A percentile compares a stretch with the other conserved stretches of the same genome.
Evolutionary conservation across 805 yeast species (phyloP).

Genomic region (Sugiyamaella chiloensis): DNA sequence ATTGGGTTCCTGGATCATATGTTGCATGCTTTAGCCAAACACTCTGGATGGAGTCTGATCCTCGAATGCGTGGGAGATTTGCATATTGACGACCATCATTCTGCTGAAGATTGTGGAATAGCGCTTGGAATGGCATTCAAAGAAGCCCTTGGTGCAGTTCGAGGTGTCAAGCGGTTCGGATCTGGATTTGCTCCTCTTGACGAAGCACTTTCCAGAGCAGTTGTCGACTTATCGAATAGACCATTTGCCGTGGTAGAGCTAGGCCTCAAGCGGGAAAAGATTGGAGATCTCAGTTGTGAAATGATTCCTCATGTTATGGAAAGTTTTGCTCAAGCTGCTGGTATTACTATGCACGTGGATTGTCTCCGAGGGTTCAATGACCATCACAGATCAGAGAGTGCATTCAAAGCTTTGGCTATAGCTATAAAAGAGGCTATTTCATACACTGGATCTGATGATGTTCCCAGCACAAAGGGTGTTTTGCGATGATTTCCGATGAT

Average conservation of each 20-base stretch:
- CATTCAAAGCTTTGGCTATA: conserved; percentile 92
- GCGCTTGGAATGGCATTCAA: conserved; percentile 89
- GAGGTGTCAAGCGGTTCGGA: conserved; percentile 92
- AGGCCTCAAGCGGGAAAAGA: conserved; percentile 86
- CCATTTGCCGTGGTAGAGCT: conserved; percentile 89
- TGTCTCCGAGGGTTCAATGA: conserved; percentile 91
- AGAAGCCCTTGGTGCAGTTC: conserved; percentile 81
- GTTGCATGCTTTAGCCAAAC: conserved; percentile 96
- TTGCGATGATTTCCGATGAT: too few species aligned
- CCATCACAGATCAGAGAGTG: conserved; percentile 94
- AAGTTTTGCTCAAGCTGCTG: conserved; percentile 90
- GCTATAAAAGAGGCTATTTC: conserved; percentile 86
- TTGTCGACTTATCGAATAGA: conserved; percentile 90
- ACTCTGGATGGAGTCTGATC: conserved; percentile 90
- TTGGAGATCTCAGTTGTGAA: conserved; percentile 89
- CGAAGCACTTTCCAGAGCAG: conserved; percentile 93
- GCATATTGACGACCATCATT: conserved; percentile 96
- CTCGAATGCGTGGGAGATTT: conserved; percentile 91
- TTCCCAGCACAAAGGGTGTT: conserved; percentile 96
- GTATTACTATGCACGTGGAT: conserved; percentile 90
- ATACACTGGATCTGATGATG: conserved; percentile 80
- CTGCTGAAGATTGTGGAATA: conserved; percentile 93
- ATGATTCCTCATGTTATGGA: conserved; percentile 98
- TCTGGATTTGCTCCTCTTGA: conserved; percentile 92
- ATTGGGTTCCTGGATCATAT: conserved; percentile 95